A percentile compares a stretch with the other conserved stretches of the same genome.
Conservation (phyloP, 768 basidiomycete genomes). For the Collybia sordida region DNA sequence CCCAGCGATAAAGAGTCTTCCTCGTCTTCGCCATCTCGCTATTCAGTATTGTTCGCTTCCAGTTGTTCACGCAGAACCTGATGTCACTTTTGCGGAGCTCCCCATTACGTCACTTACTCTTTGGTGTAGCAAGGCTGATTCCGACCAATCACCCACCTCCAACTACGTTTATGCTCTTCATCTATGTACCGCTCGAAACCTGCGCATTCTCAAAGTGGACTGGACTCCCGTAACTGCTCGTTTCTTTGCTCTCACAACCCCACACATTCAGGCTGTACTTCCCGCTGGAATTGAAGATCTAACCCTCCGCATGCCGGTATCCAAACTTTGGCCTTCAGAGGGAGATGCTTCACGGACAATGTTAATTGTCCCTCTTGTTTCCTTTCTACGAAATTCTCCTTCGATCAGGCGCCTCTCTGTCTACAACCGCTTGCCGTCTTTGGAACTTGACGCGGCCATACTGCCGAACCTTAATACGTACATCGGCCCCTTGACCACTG, state of each 20-base stretch:
- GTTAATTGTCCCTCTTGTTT: slow-evolving; percentile 13
- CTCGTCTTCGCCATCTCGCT: slow-evolving; percentile 33
- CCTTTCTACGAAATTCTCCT: slow-evolving; percentile 13
- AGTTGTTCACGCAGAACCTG: slow-evolving; percentile 5
- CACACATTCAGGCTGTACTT: slow-evolving; percentile 14
- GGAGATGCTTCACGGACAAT: slow-evolving; percentile 4
- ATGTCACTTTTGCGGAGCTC: slow-evolving; percentile 23
- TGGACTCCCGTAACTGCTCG: slow-evolving; percentile 33
- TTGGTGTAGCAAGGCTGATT: slow-evolving; percentile 30
- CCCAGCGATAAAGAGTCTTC: slow-evolving; percentile 32
- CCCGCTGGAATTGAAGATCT: slow-evolving; percentile 16
- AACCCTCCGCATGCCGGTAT: slow-evolving; percentile 18
- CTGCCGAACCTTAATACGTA: slow-evolving; percentile 15
- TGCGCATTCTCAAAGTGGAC: slow-evolving; percentile 44
- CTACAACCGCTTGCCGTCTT: slow-evolving; percentile 13
- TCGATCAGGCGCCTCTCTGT: slow-evolving; percentile 13
- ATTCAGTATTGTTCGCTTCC: slow-evolving; percentile 41
- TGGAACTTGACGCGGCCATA: slow-evolving; percentile 9
- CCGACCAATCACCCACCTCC: slow-evolving; percentile 6
- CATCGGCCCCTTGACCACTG: slow-evolving; percentile 14
- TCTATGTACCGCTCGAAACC: slow-evolving; percentile 33
- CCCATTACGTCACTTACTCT: slow-evolving; percentile 44
- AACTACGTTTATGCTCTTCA: slow-evolving; percentile 18
- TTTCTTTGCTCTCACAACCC: slow-evolving; percentile 26
- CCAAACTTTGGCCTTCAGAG: slow-evolving; percentile 16